Percentiles rank a stretch among this genome's conserved stretches.
Evolutionary conservation across 345 rosid species (phyloP).

Genomic region (Sisymbrium altissimum): DNA sequence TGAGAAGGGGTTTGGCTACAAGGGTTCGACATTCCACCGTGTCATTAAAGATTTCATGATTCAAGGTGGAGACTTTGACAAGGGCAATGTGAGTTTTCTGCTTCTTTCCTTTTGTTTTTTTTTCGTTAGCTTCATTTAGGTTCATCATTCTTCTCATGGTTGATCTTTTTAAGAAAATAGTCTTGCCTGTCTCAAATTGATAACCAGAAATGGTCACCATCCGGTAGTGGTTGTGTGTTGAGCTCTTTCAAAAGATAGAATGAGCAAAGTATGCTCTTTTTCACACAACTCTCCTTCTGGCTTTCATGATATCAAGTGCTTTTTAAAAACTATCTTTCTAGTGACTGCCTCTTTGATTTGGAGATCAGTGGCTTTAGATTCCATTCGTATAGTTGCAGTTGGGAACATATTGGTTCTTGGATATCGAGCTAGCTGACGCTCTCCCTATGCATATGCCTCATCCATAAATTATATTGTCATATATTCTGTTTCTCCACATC

Average conservation of each 20-base stretch:
- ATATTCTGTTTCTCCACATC: background rate
- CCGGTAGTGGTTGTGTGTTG: too few relatives aligned
- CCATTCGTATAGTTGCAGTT: too few relatives aligned
- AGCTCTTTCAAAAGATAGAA: too few relatives aligned
- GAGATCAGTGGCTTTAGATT: background rate
- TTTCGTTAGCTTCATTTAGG: background rate
- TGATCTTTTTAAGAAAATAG: background rate
- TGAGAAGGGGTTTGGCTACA: conserved; percentile 96
- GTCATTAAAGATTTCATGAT: conserved; percentile 97
- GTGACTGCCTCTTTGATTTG: background rate
- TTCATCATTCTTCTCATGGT: background rate
- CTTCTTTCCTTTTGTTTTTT: background rate
- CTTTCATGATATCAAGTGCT: background rate
- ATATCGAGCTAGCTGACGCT: background rate
- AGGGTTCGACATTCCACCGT: conserved; percentile 77
- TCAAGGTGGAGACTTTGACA: conserved; percentile 98
- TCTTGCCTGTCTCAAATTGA: background rate
- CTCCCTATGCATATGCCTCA: conserved; percentile 1
- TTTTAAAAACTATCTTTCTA: background rate
- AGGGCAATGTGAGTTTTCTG: conserved; percentile 73
- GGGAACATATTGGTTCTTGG: too few relatives aligned
- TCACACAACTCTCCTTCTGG: background rate
- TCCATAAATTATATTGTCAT: background rate
- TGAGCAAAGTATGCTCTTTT: background rate
- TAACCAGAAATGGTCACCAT: background rate